Percentiles rank a stretch among this genome's conserved stretches.
Conservation (phyloP, 1,284 basidiomycete species). For the Mycena citricolor region DNA sequence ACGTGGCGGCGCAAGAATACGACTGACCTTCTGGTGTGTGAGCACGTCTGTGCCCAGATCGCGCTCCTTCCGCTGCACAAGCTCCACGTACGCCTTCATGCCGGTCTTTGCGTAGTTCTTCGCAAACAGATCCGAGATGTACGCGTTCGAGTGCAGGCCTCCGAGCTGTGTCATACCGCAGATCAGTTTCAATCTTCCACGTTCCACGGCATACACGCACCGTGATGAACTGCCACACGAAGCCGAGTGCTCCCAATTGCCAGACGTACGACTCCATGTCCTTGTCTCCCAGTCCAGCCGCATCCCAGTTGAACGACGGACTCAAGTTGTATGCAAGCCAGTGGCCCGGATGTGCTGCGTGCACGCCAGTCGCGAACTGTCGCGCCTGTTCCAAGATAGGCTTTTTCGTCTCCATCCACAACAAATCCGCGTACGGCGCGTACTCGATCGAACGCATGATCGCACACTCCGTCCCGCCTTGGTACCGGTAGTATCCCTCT, state of each 20-base stretch:
- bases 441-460: slow-evolving; percentile 92
- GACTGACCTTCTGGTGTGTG: slow-evolving; percentile 77
- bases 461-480: slow-evolving; percentile 94
- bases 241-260: slow-evolving; percentile 91
- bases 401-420: slow-evolving; percentile 99
- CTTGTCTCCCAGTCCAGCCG: slow-evolving; percentile 80
- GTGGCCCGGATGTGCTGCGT: slow-evolving; percentile 76
- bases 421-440: slow-evolving; percentile 88
- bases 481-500: slow-evolving; percentile 96
- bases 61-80: slow-evolving; percentile 83
- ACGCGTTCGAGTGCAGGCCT: slow-evolving; percentile 95
- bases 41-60: slow-evolving; percentile 91
- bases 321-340: slow-evolving; percentile 96
- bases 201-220: slow-evolving; percentile 44
- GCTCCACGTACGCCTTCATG: slow-evolving; percentile 89
- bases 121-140: slow-evolving; percentile 95
- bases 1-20: slow-evolving; percentile 1
- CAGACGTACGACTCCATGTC: slow-evolving; percentile 94
- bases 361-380: slow-evolving; percentile 91
- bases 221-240: slow-evolving; percentile 99
- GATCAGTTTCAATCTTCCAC: neutral
- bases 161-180: slow-evolving; percentile 62
- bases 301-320: slow-evolving; percentile 92
- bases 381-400: slow-evolving; percentile 93
- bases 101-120: slow-evolving; percentile 85